Evolutionary conservation across 495 filamentous ascomycete genomes (phyloP), one percentile per base, ranked within the genome.

Genomic region (Peziza echinospora): DNA sequence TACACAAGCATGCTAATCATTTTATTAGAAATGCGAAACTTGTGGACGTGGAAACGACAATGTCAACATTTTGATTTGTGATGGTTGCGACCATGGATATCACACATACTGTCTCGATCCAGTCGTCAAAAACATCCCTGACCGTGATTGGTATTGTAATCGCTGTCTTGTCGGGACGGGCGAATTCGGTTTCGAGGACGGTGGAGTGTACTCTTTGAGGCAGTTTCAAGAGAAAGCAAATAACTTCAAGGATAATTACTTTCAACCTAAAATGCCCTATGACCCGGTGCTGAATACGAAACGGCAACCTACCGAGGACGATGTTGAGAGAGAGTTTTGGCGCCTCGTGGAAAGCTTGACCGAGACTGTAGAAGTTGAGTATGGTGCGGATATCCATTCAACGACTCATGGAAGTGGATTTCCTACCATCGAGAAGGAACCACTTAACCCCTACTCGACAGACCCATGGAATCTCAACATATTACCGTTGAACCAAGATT

Each of bases 361-460:
- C 47, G 89, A 96, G 60, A 92, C 84, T 1, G 84, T 94, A 10
- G 87, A 94, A 57, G 89, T 99, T 11, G 89, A 99, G 61, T 99
- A 99, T 58, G 89, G 89, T 26, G 89, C 89, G 4, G 89, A 99
- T 60, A 93, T 99, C 47, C 89, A 99, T 60, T 94, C 87, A 13
- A 96, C 89, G 1, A 99, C 89, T 0, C 91, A 96, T 55, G 89
- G 89, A 44, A 94, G 87, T 58, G 89, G 89, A 6, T 99, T 99
- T 59, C 89, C 89, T 0, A 99, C 91, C 0, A 73, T 93, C 22
- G 91, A 99, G 56, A 80, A 82, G 52, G 78, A 93, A 50, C 87
- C 91, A 8, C 69, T 78, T 44, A 77, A 94, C 62, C 69, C 77
- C 0, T 91, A 93, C 61, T 76, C 87, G 0, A 75, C 72, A 0